A percentile compares a stretch with the other conserved stretches of the same genome.
Evolutionary conservation across 2,329 filamentous ascomycete species (phyloP).

Genomic region (Aspergillus bombycis): DNA sequence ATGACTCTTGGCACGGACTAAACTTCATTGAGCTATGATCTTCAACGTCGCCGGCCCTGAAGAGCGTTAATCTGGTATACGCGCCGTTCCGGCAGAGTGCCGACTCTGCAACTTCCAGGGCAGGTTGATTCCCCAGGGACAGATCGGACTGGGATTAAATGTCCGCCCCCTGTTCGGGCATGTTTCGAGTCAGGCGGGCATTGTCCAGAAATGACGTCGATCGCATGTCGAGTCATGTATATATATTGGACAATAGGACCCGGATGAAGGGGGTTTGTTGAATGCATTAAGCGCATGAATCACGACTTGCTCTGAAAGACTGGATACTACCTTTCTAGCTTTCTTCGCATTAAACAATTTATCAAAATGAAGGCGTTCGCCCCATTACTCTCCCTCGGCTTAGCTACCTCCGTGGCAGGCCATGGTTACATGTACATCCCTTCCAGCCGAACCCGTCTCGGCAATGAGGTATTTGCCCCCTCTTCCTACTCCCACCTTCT

Average conservation of each 20-base stretch:
- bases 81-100: neutral
- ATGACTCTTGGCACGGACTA: neutral
- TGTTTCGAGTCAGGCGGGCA: neutral
- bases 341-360: neutral
- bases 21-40: neutral
- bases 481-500: neutral
- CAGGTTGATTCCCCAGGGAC: neutral
- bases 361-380: conserved; percentile 7
- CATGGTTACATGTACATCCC: conserved; percentile 54
- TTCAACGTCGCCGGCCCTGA: neutral
- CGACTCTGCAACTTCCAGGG: neutral
- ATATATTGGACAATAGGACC: neutral
- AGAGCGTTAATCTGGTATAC: neutral
- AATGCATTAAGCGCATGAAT: neutral
- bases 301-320: neutral
- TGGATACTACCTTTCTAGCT: neutral
- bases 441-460: conserved; percentile 50
- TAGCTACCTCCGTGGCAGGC: conserved; percentile 33
- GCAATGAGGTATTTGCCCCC: conserved; percentile 43
- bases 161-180: conserved; percentile 10
- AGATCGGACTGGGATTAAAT: neutral
- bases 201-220: neutral
- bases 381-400: neutral
- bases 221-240: conserved; percentile 9
- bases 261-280: too few species aligned